A percentile compares a stretch with the other conserved stretches of the same genome.
Evolutionary conservation across 805 yeast species (phyloP).

Genomic region (Phaffomyces thermotolerans): DNA sequence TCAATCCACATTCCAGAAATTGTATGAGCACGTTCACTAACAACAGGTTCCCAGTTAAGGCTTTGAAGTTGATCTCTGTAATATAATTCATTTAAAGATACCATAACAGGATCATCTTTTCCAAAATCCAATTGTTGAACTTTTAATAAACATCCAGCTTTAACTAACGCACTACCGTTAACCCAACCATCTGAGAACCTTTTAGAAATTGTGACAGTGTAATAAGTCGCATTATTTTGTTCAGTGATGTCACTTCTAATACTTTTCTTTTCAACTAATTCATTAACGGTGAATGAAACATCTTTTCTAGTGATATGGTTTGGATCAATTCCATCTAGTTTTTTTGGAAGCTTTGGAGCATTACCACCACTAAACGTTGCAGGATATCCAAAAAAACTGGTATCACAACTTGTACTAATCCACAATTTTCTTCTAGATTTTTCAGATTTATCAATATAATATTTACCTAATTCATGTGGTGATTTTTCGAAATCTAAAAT

Average conservation of each 20-base stretch:
- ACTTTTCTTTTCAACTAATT: conserved; percentile 1
- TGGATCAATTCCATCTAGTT: neutral
- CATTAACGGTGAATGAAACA: neutral
- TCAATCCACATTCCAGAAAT: conserved; percentile 25
- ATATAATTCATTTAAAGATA: conserved; percentile 19
- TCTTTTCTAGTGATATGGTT: neutral
- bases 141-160: conserved; percentile 13
- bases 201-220: conserved; percentile 5
- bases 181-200: conserved; percentile 23
- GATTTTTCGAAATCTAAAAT: conserved; percentile 12
- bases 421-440: conserved; percentile 5
- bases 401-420: conserved; percentile 12
- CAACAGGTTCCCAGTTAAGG: conserved; percentile 16
- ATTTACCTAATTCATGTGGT: conserved; percentile 10
- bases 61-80: conserved; percentile 19
- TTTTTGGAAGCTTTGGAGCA: conserved; percentile 11
- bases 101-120: conserved; percentile 23
- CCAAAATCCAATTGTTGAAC: conserved; percentile 14
- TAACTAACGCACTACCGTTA: conserved; percentile 15
- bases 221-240: conserved; percentile 1
- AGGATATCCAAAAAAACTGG: conserved; percentile 17
- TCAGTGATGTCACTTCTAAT: conserved; percentile 8
- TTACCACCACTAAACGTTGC: conserved; percentile 14
- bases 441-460: conserved; percentile 9
- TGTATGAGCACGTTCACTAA: conserved; percentile 1